A percentile compares a stretch with the other conserved stretches of the same genome.
Evolutionary conservation across 768 basidiomycete species (phyloP).

Genomic region (Calvatia gigantea): DNA sequence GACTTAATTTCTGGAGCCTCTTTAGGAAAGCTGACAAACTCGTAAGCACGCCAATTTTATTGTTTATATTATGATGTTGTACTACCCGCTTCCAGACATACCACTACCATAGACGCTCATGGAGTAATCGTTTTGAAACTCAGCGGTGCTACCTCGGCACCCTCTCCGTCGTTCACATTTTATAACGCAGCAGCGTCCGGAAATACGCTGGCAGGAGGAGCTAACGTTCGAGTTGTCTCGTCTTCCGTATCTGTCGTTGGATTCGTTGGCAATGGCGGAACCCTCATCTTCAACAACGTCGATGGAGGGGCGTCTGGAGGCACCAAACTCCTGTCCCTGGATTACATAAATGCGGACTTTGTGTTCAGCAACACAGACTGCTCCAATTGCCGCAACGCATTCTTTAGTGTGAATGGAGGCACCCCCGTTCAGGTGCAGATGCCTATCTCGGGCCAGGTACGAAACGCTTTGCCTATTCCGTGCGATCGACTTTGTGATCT

Average conservation of each 20-base stretch:
- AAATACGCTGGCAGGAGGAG: constrained; percentile 35
- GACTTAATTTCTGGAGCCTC: constrained; percentile 37
- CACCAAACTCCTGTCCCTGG: constrained; percentile 38
- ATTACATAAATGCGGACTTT: constrained; percentile 46
- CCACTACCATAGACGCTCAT: constrained; percentile 30
- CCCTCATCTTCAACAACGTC: constrained; percentile 37
- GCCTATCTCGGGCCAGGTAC: constrained; percentile 46
- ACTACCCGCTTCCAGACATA: constrained; percentile 25
- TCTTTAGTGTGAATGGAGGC: constrained; percentile 44
- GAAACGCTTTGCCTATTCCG: constrained; percentile 5
- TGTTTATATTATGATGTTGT: background rate
- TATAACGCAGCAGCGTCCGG: constrained; percentile 31
- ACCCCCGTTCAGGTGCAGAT: constrained; percentile 39
- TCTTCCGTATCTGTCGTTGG: constrained; percentile 35
- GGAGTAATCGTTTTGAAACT: constrained; percentile 36
- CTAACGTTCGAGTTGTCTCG: constrained; percentile 31
- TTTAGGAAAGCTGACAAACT: constrained; percentile 31
- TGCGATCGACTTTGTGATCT: background rate
- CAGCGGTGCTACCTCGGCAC: constrained; percentile 21
- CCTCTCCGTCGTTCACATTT: constrained; percentile 29
- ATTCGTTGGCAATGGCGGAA: constrained; percentile 40
- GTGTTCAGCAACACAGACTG: constrained; percentile 40
- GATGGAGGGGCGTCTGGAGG: constrained; percentile 40
- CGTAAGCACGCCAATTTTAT: constrained; percentile 24
- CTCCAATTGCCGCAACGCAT: constrained; percentile 46